phyloP scores from a whole-genome alignment of 805 yeast species.

The Pichia nanzhaoensis region DNA sequence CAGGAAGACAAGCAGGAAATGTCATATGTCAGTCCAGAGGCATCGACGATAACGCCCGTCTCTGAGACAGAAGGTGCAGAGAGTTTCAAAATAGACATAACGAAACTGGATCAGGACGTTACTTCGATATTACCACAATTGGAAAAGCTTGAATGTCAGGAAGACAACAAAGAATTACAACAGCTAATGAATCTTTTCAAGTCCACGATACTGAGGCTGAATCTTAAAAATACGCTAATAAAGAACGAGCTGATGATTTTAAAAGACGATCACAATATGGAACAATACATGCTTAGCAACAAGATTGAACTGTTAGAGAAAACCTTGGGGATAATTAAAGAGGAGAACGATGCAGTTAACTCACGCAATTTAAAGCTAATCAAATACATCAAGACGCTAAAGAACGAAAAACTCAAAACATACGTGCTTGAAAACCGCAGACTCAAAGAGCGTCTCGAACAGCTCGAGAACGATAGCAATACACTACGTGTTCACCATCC shows the following conservation, averaged over 20 bases:
- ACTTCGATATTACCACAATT: background rate
- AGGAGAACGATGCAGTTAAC: constrained; percentile 27
- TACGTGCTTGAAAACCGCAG: constrained; percentile 25
- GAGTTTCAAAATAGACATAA: background rate
- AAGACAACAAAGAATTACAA: background rate
- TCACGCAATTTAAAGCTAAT: constrained; percentile 29
- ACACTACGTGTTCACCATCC: constrained; percentile 4
- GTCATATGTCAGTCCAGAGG: no score
- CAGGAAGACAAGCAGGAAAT: no score
- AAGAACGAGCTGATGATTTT: constrained; percentile 24
- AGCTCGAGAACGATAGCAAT: constrained; percentile 4
- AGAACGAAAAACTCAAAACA: constrained; percentile 24
- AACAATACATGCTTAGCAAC: constrained; percentile 25
- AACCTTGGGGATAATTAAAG: constrained; percentile 21
- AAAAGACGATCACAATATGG: constrained; percentile 27
- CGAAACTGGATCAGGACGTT: background rate
- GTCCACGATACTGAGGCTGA: constrained; percentile 25
- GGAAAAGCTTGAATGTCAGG: background rate
- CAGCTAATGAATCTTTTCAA: constrained; percentile 4
- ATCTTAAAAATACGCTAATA: constrained; percentile 27
- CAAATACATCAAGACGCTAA: constrained; percentile 26
- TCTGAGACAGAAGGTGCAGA: background rate
- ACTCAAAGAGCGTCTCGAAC: constrained; percentile 21
- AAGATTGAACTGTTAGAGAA: constrained; percentile 25
- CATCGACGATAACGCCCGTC: no score